Evolutionary conservation across 192 early-diverging fungal species (phyloP).

Genomic region (Coemansia sp.): DNA sequence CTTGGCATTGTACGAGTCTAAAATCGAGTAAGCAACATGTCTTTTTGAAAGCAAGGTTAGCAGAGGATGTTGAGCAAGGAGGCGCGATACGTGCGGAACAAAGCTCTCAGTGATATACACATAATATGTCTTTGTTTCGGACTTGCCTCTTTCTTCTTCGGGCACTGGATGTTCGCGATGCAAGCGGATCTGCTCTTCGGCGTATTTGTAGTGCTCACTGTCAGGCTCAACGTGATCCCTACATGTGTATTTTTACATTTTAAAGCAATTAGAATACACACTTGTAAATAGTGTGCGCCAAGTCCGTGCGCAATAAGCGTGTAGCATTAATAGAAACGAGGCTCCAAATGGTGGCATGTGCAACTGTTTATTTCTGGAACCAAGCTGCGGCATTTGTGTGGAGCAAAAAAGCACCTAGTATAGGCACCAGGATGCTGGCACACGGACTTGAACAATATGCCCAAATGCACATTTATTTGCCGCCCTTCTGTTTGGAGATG

Average conservation of each 20-base stretch:
- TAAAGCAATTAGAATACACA: background rate
- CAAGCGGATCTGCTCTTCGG: conserved; percentile 69
- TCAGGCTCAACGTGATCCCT: conserved; percentile 96
- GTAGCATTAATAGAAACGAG: background rate
- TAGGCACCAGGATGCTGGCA: background rate
- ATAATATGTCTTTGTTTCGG: background rate
- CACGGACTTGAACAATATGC: background rate
- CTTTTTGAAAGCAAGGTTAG: background rate
- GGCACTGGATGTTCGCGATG: conserved; percentile 76
- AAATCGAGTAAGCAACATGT: background rate
- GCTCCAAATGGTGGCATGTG: background rate
- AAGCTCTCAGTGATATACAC: background rate
- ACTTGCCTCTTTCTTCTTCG: conserved; percentile 45
- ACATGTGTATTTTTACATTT: conserved; percentile 11
- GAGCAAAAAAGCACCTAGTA: background rate
- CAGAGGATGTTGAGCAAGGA: background rate
- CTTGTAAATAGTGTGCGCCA: background rate
- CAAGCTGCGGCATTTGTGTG: background rate
- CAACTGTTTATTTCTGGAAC: background rate
- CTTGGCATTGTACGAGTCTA: conserved; percentile 59
- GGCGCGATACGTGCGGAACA: background rate
- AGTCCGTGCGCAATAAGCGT: background rate
- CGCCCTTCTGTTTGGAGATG: background rate
- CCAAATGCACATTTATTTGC: conserved; percentile 2
- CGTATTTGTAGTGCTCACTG: conserved; percentile 78